A percentile compares a stretch with the other conserved stretches of the same genome.
Conservation (phyloP, 2,329 filamentous ascomycete species). For the Orbilia blumenaviensis region DNA sequence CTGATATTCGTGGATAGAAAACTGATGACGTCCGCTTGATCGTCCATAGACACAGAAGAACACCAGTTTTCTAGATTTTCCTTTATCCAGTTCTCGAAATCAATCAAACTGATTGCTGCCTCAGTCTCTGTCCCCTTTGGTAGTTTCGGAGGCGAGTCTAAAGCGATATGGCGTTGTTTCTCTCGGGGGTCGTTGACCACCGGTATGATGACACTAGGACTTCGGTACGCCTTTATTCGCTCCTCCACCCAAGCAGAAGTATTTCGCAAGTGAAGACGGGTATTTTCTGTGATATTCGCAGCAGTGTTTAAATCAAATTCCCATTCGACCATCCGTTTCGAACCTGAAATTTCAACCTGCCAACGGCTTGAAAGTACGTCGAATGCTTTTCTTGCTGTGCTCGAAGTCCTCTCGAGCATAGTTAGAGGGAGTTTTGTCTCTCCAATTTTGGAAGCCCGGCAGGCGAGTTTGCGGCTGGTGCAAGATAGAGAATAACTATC, state of each 20-base stretch:
- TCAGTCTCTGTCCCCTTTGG: background rate
- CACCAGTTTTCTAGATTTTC: slow-evolving; percentile 66
- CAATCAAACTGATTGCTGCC: slow-evolving; percentile 8
- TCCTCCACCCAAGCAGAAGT: background rate
- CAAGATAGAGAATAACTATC: slow-evolving; percentile 54
- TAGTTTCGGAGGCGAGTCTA: background rate
- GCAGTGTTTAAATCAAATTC: background rate
- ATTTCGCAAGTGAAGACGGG: background rate
- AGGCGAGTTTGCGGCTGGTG: slow-evolving; percentile 57
- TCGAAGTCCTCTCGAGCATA: background rate
- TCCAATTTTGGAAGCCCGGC: slow-evolving; percentile 61
- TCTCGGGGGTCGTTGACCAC: slow-evolving; percentile 11
- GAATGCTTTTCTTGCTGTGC: background rate
- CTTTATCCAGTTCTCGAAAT: slow-evolving; percentile 57
- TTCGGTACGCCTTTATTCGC: slow-evolving; percentile 2
- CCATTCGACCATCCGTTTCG: slow-evolving; percentile 9
- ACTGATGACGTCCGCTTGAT: background rate
- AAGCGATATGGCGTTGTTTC: background rate
- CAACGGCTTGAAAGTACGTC: background rate
- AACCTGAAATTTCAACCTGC: background rate
- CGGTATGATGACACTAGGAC: background rate
- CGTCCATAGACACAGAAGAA: slow-evolving; percentile 54
- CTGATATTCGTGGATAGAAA: slow-evolving; percentile 58
- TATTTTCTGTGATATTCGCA: background rate
- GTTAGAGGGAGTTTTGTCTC: slow-evolving; percentile 63